Evolutionary conservation across 352 stramenopile genomes (phyloP), one percentile per base, ranked within the genome.

Genomic region (Pythium brassicae): DNA sequence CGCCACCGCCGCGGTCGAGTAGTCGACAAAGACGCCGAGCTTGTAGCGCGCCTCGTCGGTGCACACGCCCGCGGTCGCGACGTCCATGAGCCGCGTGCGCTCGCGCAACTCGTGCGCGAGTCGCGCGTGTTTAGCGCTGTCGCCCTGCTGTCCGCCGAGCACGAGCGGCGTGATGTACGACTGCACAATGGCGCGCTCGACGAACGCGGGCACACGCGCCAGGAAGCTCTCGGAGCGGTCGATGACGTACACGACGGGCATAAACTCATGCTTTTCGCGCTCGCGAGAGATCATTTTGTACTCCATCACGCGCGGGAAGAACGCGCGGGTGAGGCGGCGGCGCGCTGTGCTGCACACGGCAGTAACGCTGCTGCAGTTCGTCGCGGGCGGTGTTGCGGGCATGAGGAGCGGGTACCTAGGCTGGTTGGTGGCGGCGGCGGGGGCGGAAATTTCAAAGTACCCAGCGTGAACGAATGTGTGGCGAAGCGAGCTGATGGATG

Each of bases 271-370:
- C 69, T 86, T 87, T 50, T 87, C 73, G 32, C 59, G 69, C 65
- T 89, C 76, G 50, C 79, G 76, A 11, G 66, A 82, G 59, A 87
- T 87, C 39, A 89, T 77, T 45, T 87, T 87, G 64, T 87, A 89
- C 75, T 89, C 79, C 72, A 86, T 85, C 14, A 89, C 72, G 50
- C 68, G 69, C 15, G 79, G 78, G 49, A 78, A 81, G 46, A 89
- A 61, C 42, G 73, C 70, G 54, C 73, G 76, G 23, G 67, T 66
- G 15, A 86, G 50, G 17, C 25, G 22, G 47, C 37, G 14, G 47
- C 37, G 27, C 26, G 37, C 14, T 26, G 42, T 23, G 42, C n/a
- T 47, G 42, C 26, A 47, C n/a, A 22, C n/a, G n/a, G n/a, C 42
- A 15, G 42, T n/a, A 23, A 47, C n/a, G 19, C n/a, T 15, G 20